These are phyloP conservation scores for Cercospora nicotianae DNA, from an alignment of 2,329 filamentous ascomycete genomes.

Conservation along the genomic window DNA sequence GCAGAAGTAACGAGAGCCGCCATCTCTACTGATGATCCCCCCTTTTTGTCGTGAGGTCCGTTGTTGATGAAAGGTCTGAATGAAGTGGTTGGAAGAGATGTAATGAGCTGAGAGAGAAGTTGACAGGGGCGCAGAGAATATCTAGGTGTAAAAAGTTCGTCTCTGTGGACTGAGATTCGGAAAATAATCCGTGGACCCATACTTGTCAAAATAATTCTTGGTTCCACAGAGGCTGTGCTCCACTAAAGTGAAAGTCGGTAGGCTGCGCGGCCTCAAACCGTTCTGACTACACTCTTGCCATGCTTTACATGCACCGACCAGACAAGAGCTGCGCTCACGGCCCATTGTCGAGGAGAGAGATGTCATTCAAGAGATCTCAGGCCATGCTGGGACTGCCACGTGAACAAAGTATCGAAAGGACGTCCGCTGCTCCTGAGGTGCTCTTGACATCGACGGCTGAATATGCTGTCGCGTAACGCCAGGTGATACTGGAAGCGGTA, in stretches of 20 bases:
- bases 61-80: not conserved
- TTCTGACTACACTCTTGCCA: not conserved
- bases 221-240: not conserved
- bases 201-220: not conserved
- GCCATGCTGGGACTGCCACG: not conserved
- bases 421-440: not conserved
- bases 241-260: not conserved
- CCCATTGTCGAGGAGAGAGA: not conserved
- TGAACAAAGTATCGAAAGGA: not conserved
- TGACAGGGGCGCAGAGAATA: not conserved
- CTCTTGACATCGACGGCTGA: not conserved
- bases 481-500: not conserved
- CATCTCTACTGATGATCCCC: not conserved
- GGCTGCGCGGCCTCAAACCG: not conserved
- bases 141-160: not conserved
- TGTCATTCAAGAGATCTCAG: not conserved
- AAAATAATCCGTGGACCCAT: not conserved
- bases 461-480: not conserved
- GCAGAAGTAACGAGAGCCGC: not conserved
- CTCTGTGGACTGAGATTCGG: not conserved
- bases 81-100: not conserved
- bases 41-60: not conserved
- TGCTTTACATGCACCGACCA: not conserved
- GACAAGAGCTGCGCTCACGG: not conserved
- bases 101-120: not conserved